phyloP scores from a whole-genome alignment of 2,329 filamentous ascomycete genomes.

The Talaromyces sp. region DNA sequence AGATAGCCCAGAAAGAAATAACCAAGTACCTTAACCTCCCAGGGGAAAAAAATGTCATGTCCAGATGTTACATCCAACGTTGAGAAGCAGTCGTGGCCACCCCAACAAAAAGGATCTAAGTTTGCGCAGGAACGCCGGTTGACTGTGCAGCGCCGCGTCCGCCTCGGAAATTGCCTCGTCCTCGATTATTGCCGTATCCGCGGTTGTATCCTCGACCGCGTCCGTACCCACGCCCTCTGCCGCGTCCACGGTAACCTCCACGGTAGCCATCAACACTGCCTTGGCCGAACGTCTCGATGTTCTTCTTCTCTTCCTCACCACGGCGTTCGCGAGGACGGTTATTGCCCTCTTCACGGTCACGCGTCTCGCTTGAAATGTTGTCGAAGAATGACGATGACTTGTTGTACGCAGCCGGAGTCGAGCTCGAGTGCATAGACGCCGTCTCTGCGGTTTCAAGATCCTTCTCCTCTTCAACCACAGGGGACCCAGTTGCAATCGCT shows the following conservation, averaged over 20 bases:
- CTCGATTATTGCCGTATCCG: slow-evolving; percentile 33
- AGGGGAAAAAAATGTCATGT: background rate
- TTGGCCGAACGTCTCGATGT: slow-evolving; percentile 96
- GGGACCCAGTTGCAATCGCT: slow-evolving; percentile 71
- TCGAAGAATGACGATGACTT: slow-evolving; percentile 91
- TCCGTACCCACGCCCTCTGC: slow-evolving; percentile 48
- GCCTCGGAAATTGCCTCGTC: slow-evolving; percentile 34
- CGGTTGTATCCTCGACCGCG: slow-evolving; percentile 44
- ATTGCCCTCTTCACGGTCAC: slow-evolving; percentile 71
- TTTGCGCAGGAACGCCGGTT: slow-evolving; percentile 32
- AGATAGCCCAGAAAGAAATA: slow-evolving; percentile 1
- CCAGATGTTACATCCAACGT: background rate
- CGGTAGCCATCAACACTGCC: slow-evolving; percentile 88
- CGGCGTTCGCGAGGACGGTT: slow-evolving; percentile 76
- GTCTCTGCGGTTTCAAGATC: slow-evolving; percentile 32
- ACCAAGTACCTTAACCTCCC: background rate
- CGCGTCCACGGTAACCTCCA: slow-evolving; percentile 70
- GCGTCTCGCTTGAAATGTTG: slow-evolving; percentile 92
- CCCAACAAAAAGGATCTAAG: slow-evolving; percentile 13
- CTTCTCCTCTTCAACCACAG: slow-evolving; percentile 50
- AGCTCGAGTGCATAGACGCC: slow-evolving; percentile 29
- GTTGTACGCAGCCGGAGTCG: slow-evolving; percentile 62
- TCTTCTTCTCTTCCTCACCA: slow-evolving; percentile 86
- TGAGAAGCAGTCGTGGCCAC: background rate
- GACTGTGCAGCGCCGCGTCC: slow-evolving; percentile 32